Base-by-base conservation (phyloP, 208 protist genomes). In the Wallacemonas rigidus region DNA sequence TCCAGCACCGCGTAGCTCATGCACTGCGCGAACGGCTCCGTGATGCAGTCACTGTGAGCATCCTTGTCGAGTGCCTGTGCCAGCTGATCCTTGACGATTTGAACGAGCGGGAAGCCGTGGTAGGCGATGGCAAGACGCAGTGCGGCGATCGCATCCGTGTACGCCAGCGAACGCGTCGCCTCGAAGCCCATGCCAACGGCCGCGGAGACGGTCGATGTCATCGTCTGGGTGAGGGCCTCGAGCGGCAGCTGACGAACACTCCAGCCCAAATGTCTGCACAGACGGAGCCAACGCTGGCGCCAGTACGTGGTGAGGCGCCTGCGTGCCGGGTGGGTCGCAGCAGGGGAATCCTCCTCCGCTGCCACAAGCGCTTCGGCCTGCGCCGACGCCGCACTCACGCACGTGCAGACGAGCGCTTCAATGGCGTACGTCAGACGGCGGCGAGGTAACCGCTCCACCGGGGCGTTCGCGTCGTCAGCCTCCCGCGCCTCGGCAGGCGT, bases 1-100 rank as follows among this genome's bases (percentile, higher is more conserved):
- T 94, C 89, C 63, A 90, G 70, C 63, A 94, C 89, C 2, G 87
- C 89, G 26, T 87, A 78, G 54, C 89, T 92, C 41, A 92, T 75
- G 5, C 89, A 74, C 55, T 86, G 75, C 11, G 85, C 89, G 72
- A 90, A 94, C 12, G 74, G 64, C 54, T 91, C 81, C 67, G 72
- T 38, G 35, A 73, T 61, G 39, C 36, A 4, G 47, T 47, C 60
- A 36, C 53, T 62, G 50, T 39, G 40, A 39, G 14, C 17, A 12
- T 48, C 11, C 39, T 15, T 26, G 26, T 41, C 63, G 47, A 62
- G 38, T 3, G 14, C 77, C 73, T 63, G 40, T 36, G 36, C 26
- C 56, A 69, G 75, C 69, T 74, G 53, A 50, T 85, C 78, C 51
- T 71, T 81, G 35, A 91, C 55, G 26, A 60, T 26, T 57, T 91